A percentile compares a stretch with the other conserved stretches of the same genome.
phyloP scores from a whole-genome alignment of 306 rosid species.

The Fagus crenata region DNA sequence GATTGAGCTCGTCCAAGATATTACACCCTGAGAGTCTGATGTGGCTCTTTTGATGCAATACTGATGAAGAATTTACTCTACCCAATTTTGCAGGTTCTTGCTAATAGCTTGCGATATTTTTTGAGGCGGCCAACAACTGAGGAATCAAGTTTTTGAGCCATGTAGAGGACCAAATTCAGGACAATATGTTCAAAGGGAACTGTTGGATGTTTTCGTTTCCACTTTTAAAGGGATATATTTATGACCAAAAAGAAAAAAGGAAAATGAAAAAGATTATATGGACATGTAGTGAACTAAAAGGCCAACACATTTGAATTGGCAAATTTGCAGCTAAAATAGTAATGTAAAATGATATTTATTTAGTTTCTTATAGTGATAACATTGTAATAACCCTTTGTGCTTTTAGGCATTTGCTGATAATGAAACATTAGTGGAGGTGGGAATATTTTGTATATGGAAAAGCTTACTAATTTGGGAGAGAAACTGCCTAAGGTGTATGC shows the following conservation, averaged over 20 bases:
- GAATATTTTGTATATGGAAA: too few species aligned
- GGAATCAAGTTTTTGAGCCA: conserved; percentile 74
- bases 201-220: conserved; percentile 28
- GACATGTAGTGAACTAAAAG: too few species aligned
- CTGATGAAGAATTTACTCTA: conserved; percentile 26
- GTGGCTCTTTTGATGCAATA: conserved; percentile 1
- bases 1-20: not conserved
- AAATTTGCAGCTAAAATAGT: not conserved
- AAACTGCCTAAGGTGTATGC: too few species aligned
- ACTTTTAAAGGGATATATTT: conserved; percentile 24
- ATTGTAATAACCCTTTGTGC: not conserved
- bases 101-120: conserved; percentile 75
- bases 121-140: conserved; percentile 83
- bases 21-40: not conserved
- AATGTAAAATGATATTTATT: conserved; percentile 8
- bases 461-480: too few species aligned
- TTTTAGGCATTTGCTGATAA: not conserved
- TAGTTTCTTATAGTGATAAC: not conserved
- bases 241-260: not conserved
- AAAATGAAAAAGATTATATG: not conserved
- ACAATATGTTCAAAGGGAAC: conserved; percentile 16
- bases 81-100: conserved; percentile 58
- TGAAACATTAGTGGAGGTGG: not conserved
- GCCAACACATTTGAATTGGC: not conserved
- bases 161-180: conserved; percentile 6